Percentiles rank a stretch among this genome's conserved stretches.
Evolutionary conservation across 208 protist genomes (phyloP).

Genomic region (Leishmania lainsoni): DNA sequence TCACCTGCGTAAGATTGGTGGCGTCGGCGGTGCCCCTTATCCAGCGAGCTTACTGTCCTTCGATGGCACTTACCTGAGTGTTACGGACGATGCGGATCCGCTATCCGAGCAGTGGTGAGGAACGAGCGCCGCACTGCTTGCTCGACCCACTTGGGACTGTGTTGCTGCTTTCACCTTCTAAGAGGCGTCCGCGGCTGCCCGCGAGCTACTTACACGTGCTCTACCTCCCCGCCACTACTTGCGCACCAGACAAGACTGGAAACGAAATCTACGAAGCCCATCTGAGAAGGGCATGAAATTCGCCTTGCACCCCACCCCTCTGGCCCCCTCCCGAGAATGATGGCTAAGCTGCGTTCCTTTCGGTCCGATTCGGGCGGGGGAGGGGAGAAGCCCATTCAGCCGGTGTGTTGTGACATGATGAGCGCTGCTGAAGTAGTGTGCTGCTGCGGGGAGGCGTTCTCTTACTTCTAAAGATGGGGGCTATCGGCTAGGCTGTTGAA

Average conservation of each 20-base stretch:
- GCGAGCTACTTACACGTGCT: background rate
- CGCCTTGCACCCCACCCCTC: background rate
- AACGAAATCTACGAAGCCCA: background rate
- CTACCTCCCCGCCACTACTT: background rate
- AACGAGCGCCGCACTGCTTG: background rate
- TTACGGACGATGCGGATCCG: slow-evolving; percentile 69
- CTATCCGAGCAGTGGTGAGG: slow-evolving; percentile 61
- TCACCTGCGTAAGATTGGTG: slow-evolving; percentile 70
- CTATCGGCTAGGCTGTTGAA: background rate
- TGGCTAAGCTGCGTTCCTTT: background rate
- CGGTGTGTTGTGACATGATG: background rate
- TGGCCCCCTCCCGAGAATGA: background rate
- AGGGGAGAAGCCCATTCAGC: background rate
- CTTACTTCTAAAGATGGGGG: background rate
- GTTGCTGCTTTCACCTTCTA: background rate
- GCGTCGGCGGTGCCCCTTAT: slow-evolving; percentile 60
- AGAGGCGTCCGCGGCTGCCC: background rate
- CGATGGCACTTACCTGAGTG: slow-evolving; percentile 45
- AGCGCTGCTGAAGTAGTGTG: background rate
- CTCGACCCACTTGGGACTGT: background rate
- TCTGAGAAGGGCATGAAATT: background rate
- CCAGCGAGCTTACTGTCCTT: slow-evolving; percentile 63
- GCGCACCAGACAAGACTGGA: background rate
- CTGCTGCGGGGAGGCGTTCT: background rate
- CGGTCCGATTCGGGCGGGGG: background rate